phyloP scores from a whole-genome alignment of 2,329 filamentous ascomycete species.

The Colletotrichum paranaense region DNA sequence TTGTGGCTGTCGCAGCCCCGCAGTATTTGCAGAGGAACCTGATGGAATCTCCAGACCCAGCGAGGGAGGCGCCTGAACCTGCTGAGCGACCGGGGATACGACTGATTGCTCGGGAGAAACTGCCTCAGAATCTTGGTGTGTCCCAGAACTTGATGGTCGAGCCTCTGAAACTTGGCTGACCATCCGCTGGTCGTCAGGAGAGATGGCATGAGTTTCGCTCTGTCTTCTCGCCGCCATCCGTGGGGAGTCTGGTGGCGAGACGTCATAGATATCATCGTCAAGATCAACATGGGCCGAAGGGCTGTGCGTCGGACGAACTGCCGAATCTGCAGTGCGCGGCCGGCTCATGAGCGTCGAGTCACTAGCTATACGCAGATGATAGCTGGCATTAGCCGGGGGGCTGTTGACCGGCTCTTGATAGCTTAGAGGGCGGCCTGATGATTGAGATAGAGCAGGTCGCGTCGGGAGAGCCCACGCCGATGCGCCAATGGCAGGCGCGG shows the following conservation, averaged over 20 bases:
- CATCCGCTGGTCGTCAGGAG: conserved; percentile 5
- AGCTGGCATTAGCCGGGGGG: conserved; percentile 8
- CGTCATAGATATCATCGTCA: conserved; percentile 59
- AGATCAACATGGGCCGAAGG: conserved; percentile 37
- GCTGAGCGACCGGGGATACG: background rate
- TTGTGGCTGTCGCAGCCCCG: conserved; percentile 10
- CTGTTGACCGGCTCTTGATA: conserved; percentile 18
- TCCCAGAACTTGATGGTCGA: background rate
- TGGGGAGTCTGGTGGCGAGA: conserved; percentile 59
- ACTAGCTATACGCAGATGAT: conserved; percentile 32
- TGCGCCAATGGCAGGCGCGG: conserved; percentile 29
- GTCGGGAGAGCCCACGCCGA: conserved; percentile 32
- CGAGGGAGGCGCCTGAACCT: conserved; percentile 7
- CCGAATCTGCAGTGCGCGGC: conserved; percentile 27
- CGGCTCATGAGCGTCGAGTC: conserved; percentile 28
- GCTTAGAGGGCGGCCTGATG: conserved; percentile 33
- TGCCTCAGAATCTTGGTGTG: conserved; percentile 1
- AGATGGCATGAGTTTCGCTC: background rate
- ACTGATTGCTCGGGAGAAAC: background rate
- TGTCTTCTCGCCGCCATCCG: conserved; percentile 35
- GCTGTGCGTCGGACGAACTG: conserved; percentile 21
- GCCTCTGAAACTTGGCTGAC: conserved; percentile 8
- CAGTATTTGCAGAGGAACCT: conserved; percentile 36
- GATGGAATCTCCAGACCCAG: conserved; percentile 46
- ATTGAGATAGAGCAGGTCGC: conserved; percentile 1